Percentiles rank a stretch among this genome's conserved stretches.
Evolutionary conservation across 192 early-diverging fungal species (phyloP).

Genomic region (Obelidium mucronatum): DNA sequence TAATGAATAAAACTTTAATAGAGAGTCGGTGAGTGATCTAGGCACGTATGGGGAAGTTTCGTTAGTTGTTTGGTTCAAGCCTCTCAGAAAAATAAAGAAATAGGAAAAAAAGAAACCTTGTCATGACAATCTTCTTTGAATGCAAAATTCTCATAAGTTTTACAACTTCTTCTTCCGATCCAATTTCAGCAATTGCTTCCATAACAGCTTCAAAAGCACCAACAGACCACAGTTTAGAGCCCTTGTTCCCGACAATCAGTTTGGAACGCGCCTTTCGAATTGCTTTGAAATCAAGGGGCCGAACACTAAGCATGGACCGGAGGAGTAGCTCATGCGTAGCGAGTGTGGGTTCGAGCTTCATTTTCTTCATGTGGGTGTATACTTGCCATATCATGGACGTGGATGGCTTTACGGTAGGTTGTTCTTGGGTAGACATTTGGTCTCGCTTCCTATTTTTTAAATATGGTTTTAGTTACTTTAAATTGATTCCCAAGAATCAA

Average conservation of each 20-base stretch:
- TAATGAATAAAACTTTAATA: too few species aligned
- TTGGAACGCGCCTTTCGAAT: constrained; percentile 19
- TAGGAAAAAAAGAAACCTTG: not conserved
- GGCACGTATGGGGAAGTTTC: too few species aligned
- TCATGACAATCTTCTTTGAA: not conserved
- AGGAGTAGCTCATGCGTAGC: not conserved
- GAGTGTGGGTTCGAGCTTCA: not conserved
- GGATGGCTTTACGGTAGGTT: not conserved
- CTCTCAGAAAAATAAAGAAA: not conserved
- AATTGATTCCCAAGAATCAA: too few species aligned
- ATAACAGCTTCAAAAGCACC: constrained; percentile 3
- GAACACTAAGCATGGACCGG: not conserved
- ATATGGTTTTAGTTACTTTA: too few species aligned
- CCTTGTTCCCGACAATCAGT: constrained; percentile 3
- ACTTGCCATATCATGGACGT: not conserved
- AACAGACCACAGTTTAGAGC: not conserved
- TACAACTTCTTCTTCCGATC: constrained; percentile 1
- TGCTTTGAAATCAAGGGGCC: constrained; percentile 12
- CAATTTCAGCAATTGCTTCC: constrained; percentile 4
- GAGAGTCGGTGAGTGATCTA: too few species aligned
- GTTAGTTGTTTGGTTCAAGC: constrained; percentile 6
- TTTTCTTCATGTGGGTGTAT: constrained; percentile 8
- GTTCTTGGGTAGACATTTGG: too few species aligned
- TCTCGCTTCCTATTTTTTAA: too few species aligned
- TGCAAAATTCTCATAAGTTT: constrained; percentile 5